A percentile compares a stretch with the other conserved stretches of the same genome.
phyloP scores from a whole-genome alignment of 495 filamentous ascomycete species.

The Paragyromitra xinjiangensis region DNA sequence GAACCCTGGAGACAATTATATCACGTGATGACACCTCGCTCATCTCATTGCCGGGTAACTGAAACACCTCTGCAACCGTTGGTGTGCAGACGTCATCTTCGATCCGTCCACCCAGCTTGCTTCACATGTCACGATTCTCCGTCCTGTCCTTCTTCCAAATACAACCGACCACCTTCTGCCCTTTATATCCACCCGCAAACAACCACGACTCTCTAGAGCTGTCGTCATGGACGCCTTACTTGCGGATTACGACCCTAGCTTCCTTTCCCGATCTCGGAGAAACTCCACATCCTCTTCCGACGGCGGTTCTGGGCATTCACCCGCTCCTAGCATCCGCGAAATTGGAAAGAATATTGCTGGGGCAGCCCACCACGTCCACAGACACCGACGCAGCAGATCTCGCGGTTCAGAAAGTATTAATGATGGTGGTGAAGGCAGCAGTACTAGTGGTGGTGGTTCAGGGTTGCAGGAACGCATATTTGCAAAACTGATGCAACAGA shows the following conservation, averaged over 20 bases:
- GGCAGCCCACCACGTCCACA: conserved; percentile 24
- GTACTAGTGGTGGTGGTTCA: neutral
- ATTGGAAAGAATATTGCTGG: conserved; percentile 39
- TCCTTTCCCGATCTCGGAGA: conserved; percentile 39
- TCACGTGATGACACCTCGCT: conserved; percentile 22
- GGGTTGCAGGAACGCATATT: conserved; percentile 57
- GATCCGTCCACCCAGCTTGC: conserved; percentile 3
- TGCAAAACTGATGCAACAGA: conserved; percentile 50
- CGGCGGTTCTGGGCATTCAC: conserved; percentile 2
- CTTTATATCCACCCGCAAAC: conserved; percentile 12
- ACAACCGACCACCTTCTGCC: conserved; percentile 7
- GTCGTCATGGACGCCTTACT: conserved; percentile 50
- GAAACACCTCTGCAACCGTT: conserved; percentile 8
- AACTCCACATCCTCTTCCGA: conserved; percentile 37
- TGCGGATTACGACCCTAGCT: conserved; percentile 35
- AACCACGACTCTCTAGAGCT: neutral
- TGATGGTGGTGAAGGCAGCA: conserved; percentile 2
- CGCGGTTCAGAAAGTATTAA: conserved; percentile 23
- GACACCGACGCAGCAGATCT: conserved; percentile 35
- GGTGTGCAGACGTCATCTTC: conserved; percentile 35
- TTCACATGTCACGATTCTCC: conserved; percentile 29
- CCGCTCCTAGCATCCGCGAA: conserved; percentile 27
- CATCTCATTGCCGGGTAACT: conserved; percentile 41
- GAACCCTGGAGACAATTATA: conserved; percentile 12
- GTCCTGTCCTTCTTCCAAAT: neutral